Conservation (phyloP, 2,329 filamentous ascomycete species). For the Cytospora mali region DNA sequence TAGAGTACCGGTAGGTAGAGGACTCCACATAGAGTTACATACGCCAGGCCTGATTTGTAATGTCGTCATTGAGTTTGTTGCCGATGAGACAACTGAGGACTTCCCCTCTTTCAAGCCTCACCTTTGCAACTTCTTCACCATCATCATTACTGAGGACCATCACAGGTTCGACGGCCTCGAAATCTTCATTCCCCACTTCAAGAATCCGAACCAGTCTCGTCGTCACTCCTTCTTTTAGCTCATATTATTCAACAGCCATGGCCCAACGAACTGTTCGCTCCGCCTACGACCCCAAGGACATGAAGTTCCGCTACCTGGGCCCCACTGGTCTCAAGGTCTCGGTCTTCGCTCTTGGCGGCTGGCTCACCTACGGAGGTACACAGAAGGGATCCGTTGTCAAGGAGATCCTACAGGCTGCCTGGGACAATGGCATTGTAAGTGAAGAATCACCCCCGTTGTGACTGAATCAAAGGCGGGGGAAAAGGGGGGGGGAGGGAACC, state of each 20-base stretch:
- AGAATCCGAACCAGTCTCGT: background rate
- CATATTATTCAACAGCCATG: constrained; percentile 20
- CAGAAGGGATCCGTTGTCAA: constrained; percentile 43
- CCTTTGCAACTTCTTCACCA: too few relatives aligned
- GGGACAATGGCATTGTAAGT: constrained; percentile 51
- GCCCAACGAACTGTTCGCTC: constrained; percentile 27
- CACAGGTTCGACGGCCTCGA: background rate
- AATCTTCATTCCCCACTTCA: background rate
- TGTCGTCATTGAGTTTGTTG: constrained; percentile 27
- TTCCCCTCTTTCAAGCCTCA: constrained; percentile 10
- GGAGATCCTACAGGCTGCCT: constrained; percentile 51
- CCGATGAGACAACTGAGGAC: constrained; percentile 12
- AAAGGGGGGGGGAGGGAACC: too few relatives aligned
- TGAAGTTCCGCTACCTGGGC: constrained; percentile 74
- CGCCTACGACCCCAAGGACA: constrained; percentile 44
- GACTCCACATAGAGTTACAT: background rate
- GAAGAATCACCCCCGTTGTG: too few relatives aligned
- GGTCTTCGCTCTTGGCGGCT: constrained; percentile 69
- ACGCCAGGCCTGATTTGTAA: constrained; percentile 13
- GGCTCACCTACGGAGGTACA: constrained; percentile 68
- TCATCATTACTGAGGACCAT: background rate
- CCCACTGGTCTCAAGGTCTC: constrained; percentile 74
- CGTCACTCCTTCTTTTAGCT: background rate
- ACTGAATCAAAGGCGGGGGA: background rate
- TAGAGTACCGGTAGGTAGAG: too few relatives aligned